Evolutionary conservation across 352 stramenopile genomes (phyloP), one percentile per base, ranked within the genome.

Genomic region (Hyaloperonospora arabidopsidis): DNA sequence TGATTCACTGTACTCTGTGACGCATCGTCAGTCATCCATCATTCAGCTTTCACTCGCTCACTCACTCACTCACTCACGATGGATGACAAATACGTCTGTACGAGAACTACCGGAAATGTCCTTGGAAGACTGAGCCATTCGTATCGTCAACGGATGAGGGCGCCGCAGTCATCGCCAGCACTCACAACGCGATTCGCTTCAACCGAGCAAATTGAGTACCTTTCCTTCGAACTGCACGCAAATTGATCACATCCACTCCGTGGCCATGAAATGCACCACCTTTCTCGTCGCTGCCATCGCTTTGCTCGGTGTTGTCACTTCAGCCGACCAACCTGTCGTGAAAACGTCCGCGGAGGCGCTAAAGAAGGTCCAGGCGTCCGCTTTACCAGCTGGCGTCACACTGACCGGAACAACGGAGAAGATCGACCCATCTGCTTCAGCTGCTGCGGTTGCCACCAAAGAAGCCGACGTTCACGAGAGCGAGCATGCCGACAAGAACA

Each of bases 271-370:
- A 46, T 63, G 48, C 43, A 41, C 8, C 36, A 18, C 15, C 11
- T 59, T 64, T 34, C 45, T 59, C 45, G n/a, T 64, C 35, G 57
- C 50, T 28, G n/a, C 41, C 36, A 44, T 58, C 11, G 39, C 10
- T 17, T 5, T 17, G 3, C 17, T 23, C 10, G 18, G 39, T 23
- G 39, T 46, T 21, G 36, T 55, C 45, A 23, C n/a, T 5, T 3
- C 35, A 14, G 35, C n/a, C 35, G 35, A 54, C 19, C 15, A 64
- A 52, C 10, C n/a, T 48, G 38, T 28, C n/a, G 12, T 59, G 22
- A 64, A 54, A 29, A 55, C 50, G 0, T 18, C 57, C 1, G 8
- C 39, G 1, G 49, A 64, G 55, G 57, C 57, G 14, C 39, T 64
- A 7, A 11, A 51, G 21, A 54, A 51, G 29, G 13, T 55, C 25